These are phyloP conservation scores for Magnaporthiopsis incrustans DNA, from an alignment of 2,329 filamentous ascomycete genomes.

Conservation along the genomic window DNA sequence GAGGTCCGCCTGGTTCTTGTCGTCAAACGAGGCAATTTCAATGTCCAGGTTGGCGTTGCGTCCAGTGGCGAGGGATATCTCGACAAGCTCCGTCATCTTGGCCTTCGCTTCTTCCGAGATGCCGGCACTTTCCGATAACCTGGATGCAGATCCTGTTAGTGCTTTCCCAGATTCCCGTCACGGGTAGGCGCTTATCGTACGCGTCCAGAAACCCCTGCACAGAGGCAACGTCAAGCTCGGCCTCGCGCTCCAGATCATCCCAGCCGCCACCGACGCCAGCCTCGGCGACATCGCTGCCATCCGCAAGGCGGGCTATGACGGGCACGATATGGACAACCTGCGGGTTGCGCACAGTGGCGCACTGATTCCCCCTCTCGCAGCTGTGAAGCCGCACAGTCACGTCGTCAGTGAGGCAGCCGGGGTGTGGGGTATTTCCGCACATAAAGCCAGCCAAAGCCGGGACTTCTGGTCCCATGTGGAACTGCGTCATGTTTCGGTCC, in stretches of 20 bases:
- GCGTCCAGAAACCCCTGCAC: slow-evolving; percentile 15
- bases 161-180: not conserved
- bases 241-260: slow-evolving; percentile 61
- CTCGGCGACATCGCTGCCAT: slow-evolving; percentile 61
- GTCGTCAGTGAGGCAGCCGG: slow-evolving; percentile 64
- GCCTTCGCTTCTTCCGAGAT: slow-evolving; percentile 15
- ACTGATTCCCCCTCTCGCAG: slow-evolving; percentile 68
- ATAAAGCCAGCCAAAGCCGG: slow-evolving; percentile 64
- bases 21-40: slow-evolving; percentile 18
- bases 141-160: slow-evolving; percentile 10
- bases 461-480: slow-evolving; percentile 47
- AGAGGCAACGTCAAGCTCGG: slow-evolving; percentile 55
- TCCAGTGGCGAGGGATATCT: slow-evolving; percentile 15
- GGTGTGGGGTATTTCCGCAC: slow-evolving; percentile 61
- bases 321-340: slow-evolving; percentile 67
- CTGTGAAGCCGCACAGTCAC: slow-evolving; percentile 66
- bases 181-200: slow-evolving; percentile 23
- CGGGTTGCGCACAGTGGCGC: slow-evolving; percentile 35
- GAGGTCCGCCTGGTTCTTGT: slow-evolving; percentile 22
- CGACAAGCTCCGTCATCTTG: slow-evolving; percentile 16
- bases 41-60: slow-evolving; percentile 27
- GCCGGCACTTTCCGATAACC: slow-evolving; percentile 12
- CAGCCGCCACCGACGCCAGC: slow-evolving; percentile 71
- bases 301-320: slow-evolving; percentile 56
- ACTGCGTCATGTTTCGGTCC: slow-evolving; percentile 21